Base-by-base conservation (phyloP, 345 rosid species). In the Aquilaria sinensis region DNA sequence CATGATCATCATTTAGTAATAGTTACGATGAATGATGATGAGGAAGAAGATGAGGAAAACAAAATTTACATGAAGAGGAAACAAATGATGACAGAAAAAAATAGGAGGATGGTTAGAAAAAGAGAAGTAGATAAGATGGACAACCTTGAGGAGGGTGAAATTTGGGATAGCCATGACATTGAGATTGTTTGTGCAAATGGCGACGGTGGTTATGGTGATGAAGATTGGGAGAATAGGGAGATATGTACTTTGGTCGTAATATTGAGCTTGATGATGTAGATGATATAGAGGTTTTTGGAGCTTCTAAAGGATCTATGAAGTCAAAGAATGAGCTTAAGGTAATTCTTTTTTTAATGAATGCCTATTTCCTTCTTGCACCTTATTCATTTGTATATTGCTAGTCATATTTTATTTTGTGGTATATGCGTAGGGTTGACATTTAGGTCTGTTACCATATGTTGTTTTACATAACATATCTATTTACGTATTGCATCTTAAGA, bases 241-340 rank as follows among this genome's bases (percentile, higher is more conserved):
- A 74, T 62, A 84, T 79, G 86, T 15, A 82, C 68, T 70, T 53
- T 60, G 85, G 86, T 81, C 71, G 76, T 56, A 87, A 74, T 67
- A 68, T 66, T 66, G 91, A 74, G 54, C 60, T 62, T 61, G 72
- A 66, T 56, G 74, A 74, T 58, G 71, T 64, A 31, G 85, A 74
- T 57, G 87, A 74, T 14, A 81, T 76, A 3, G 86, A 79, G 30
- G 86, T 37, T 53, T 74, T 60, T 29, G 70, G 53, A 56, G 72
- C 51, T 64, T 79, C 65, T 61, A 37, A 43, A 51, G 85, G 80
- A 47, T 90, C 96, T 43, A 78, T 93, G 57, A 85, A 66, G 75
- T 93, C 99, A 31, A 88, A 88, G 81, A 88, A 93, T 68, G 99
- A 93, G 69, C 67, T 83, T 68, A 67, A 73, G 88, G 98, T 92